Conservation (phyloP, 164 flowering plant species). For the Tinospora cordifolia region DNA sequence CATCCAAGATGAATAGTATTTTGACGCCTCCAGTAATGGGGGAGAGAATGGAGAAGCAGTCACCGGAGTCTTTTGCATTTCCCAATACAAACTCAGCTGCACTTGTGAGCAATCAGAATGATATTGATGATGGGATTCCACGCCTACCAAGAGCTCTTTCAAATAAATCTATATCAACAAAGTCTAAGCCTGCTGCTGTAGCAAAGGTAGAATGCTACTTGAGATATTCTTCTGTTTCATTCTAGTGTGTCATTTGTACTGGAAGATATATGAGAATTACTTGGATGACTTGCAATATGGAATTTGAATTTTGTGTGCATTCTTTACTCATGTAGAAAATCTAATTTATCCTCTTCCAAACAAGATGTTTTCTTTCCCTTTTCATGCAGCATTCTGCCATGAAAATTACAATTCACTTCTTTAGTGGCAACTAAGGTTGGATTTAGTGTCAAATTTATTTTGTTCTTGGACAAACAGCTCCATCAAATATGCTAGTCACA, state of each 20-base stretch:
- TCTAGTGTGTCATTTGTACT: neutral
- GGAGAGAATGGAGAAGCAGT: slow-evolving; percentile 35
- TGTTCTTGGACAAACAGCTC: neutral
- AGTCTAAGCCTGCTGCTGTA: slow-evolving; percentile 51
- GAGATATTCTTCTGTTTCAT: neutral
- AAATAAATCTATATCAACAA: slow-evolving; percentile 41
- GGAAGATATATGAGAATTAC: neutral
- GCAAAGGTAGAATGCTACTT: slow-evolving; percentile 48
- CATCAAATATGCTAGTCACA: neutral
- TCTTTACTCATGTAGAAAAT: neutral
- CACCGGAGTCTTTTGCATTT: slow-evolving; percentile 43
- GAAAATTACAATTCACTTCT: neutral
- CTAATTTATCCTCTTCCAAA: neutral
- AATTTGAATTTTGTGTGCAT: neutral
- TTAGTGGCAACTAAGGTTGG: neutral
- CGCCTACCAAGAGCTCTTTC: slow-evolving; percentile 53
- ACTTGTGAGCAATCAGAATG: slow-evolving; percentile 21
- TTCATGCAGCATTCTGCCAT: neutral
- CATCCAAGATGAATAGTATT: slow-evolving; percentile 21
- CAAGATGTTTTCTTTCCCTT: neutral
- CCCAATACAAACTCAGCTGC: slow-evolving; percentile 26
- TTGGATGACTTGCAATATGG: neutral
- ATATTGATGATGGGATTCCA: slow-evolving; percentile 62
- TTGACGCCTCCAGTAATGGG: slow-evolving; percentile 22
- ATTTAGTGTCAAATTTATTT: neutral